A percentile compares a stretch with the other conserved stretches of the same genome.
These are phyloP conservation scores for Liriodendron chinense DNA, from an alignment of 164 flowering plant species.

Conservation along the genomic window DNA sequence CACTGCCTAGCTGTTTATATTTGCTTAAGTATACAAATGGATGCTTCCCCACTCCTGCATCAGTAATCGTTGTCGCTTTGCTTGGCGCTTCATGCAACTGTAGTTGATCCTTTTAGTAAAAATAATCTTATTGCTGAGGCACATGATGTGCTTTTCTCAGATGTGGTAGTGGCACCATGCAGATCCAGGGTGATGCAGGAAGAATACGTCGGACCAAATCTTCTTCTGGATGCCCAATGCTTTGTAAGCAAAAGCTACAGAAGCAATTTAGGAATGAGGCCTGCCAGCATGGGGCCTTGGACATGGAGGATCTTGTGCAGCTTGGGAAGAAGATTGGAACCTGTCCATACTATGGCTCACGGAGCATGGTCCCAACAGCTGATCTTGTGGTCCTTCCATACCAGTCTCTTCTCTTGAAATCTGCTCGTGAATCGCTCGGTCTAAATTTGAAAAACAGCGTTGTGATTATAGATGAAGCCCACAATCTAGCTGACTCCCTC, in stretches of 20 bases:
- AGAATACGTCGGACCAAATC: conserved; percentile 50
- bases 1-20: too few species aligned
- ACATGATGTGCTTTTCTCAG: conserved; percentile 1
- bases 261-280: conserved; percentile 53
- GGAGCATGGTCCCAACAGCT: conserved; percentile 70
- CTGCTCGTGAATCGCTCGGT: conserved; percentile 90
- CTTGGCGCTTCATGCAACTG: background rate
- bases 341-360: conserved; percentile 96
- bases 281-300: conserved; percentile 62
- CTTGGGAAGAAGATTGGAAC: conserved; percentile 71
- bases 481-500: conserved; percentile 96
- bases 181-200: conserved; percentile 54
- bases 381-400: conserved; percentile 93
- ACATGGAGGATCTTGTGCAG: conserved; percentile 89
- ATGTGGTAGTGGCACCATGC: conserved; percentile 22
- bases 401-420: conserved; percentile 91
- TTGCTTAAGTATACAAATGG: too few species aligned
- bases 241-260: conserved; percentile 60
- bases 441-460: conserved; percentile 71
- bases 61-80: too few species aligned
- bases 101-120: background rate
- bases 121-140: background rate
- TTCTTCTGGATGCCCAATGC: conserved; percentile 90
- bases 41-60: too few species aligned
- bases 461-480: conserved; percentile 96